phyloP scores from a whole-genome alignment of 2,329 filamentous ascomycete species.

The Cytospora leucostoma region DNA sequence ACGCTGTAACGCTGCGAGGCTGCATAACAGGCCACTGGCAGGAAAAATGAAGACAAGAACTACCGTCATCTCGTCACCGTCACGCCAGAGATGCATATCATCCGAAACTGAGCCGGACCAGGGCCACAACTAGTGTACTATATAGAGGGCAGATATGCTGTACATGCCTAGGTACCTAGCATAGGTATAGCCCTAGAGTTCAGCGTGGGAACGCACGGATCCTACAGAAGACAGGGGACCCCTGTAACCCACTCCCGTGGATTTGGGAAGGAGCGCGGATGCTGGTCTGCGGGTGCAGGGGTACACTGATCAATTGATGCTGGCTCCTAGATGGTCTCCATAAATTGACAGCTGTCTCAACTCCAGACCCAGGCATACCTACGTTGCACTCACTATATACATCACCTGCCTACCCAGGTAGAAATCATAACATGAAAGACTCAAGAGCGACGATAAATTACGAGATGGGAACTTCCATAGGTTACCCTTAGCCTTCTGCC shows the following conservation, averaged over 20 bases:
- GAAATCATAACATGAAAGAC: too few relatives aligned
- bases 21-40: neutral
- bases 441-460: too few relatives aligned
- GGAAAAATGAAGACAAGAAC: conserved; percentile 5
- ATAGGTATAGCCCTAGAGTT: neutral
- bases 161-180: neutral
- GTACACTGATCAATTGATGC: neutral
- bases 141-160: neutral
- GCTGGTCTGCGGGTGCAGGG: conserved; percentile 19
- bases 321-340: neutral
- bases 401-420: too few relatives aligned
- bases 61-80: conserved; percentile 21
- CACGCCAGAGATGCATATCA: conserved; percentile 24
- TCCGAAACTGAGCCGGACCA: neutral
- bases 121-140: neutral
- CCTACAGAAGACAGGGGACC: too few relatives aligned
- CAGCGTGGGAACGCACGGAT: neutral
- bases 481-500: too few relatives aligned
- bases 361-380: neutral
- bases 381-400: too few relatives aligned
- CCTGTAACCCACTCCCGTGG: conserved; percentile 8
- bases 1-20: neutral
- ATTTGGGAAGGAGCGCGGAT: conserved; percentile 8
- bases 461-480: too few relatives aligned
- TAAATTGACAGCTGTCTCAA: neutral